These are phyloP conservation scores for Pseudodiploospora longispora DNA, from an alignment of 2,329 filamentous ascomycete species.

Conservation along the genomic window DNA sequence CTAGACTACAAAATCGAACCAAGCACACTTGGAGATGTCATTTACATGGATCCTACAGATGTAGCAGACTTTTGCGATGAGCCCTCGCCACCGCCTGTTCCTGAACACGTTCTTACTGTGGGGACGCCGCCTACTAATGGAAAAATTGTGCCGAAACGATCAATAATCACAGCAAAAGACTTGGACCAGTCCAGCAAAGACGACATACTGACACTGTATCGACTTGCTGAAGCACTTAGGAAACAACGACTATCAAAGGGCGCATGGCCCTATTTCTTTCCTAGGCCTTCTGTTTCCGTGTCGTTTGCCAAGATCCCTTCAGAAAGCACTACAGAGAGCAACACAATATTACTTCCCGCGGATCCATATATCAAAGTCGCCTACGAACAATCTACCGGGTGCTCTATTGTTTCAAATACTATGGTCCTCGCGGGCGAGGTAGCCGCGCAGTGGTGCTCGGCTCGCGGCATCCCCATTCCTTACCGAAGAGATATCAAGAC, in stretches of 20 bases:
- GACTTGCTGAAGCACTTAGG: conserved; percentile 39
- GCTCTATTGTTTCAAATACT: conserved; percentile 27
- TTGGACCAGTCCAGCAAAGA: conserved; percentile 34
- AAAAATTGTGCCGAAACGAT: conserved; percentile 23
- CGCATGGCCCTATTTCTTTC: conserved; percentile 40
- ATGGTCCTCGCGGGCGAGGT: conserved; percentile 58
- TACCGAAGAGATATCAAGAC: conserved; percentile 44
- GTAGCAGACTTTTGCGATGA: conserved; percentile 37
- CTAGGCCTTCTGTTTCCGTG: conserved; percentile 35
- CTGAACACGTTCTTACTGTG: conserved; percentile 20
- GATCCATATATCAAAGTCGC: conserved; percentile 43
- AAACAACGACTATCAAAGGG: conserved; percentile 36
- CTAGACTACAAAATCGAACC: conserved; percentile 48
- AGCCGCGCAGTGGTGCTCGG: conserved; percentile 52
- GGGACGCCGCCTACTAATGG: conserved; percentile 15
- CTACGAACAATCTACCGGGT: conserved; percentile 21
- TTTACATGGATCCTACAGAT: conserved; percentile 47
- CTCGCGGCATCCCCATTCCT: conserved; percentile 49
- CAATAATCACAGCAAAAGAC: conserved; percentile 34
- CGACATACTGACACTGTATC: conserved; percentile 39
- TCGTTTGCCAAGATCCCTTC: conserved; percentile 28
- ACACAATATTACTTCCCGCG: conserved; percentile 23
- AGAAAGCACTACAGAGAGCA: conserved; percentile 7
- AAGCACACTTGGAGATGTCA: conserved; percentile 44
- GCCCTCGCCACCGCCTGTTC: conserved; percentile 13